phyloP scores from a whole-genome alignment of 768 basidiomycete genomes.

The Collybia mongolica region DNA sequence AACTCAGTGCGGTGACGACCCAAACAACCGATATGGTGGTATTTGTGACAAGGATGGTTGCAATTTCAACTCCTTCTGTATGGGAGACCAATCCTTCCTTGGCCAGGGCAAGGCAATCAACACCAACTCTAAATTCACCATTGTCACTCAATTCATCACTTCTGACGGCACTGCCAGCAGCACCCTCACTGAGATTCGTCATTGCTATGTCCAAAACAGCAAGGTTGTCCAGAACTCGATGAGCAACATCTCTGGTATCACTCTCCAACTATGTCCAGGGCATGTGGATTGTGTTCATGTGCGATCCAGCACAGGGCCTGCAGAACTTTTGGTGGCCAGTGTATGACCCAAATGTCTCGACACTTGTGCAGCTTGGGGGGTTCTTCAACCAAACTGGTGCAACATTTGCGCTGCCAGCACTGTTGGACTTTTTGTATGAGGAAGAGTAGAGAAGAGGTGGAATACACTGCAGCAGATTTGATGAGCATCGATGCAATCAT shows the following conservation, averaged over 20 bases:
- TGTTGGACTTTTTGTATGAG: too few relatives aligned
- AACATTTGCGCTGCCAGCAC: too few relatives aligned
- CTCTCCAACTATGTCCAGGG: conserved; percentile 32
- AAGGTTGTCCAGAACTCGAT: conserved; percentile 35
- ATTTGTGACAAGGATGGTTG: conserved; percentile 41
- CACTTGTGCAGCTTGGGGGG: conserved; percentile 9
- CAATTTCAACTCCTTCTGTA: conserved; percentile 45
- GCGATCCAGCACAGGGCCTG: conserved; percentile 30
- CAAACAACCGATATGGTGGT: conserved; percentile 27
- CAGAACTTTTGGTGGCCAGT: conserved; percentile 18
- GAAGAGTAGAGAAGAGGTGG: too few relatives aligned
- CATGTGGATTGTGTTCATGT: conserved; percentile 39
- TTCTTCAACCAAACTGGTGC: conserved; percentile 11
- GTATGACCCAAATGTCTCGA: conserved; percentile 10
- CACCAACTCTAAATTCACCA: conserved; percentile 33
- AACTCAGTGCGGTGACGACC: conserved; percentile 24
- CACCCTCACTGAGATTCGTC: conserved; percentile 38
- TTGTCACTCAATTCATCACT: too few relatives aligned
- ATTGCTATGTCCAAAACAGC: conserved; percentile 39
- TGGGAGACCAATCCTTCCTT: conserved; percentile 35
- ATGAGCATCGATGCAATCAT: too few relatives aligned
- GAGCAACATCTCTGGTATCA: conserved; percentile 29
- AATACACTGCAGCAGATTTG: too few relatives aligned
- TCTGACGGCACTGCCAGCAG: conserved; percentile 33
- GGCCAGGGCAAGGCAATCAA: conserved; percentile 35